Base-by-base conservation (phyloP, 495 filamentous ascomycete species). In the Lasiosphaeria miniovina region DNA sequence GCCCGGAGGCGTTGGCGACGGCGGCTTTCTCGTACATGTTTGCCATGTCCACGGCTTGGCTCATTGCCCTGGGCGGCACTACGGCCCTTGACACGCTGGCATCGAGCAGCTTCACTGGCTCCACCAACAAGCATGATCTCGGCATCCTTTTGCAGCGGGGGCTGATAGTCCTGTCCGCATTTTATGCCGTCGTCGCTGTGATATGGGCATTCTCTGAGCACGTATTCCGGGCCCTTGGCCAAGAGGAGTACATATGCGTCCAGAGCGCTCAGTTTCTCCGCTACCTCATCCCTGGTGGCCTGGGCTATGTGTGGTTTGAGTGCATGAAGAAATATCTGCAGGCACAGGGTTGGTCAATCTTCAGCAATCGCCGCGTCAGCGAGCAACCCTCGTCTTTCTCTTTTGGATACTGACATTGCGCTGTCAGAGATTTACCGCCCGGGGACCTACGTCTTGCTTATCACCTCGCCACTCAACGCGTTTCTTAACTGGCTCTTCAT, bases 241-340 rank as follows among this genome's bases (percentile, higher is more conserved):
- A 96, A 68, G 86, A 90, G 58, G 83, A 89, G 49, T 83, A 86
- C 65, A 85, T 96, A 24, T 91, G 88, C 31, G 77, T 83, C 36
- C 83, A 92, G 52, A 90, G 87, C 52, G 86, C 89, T 6, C 80
- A 78, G 40, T 96, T 96, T 65, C 75, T 96, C 8, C 87, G 80
- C 11, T 87, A 83, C 57, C 77, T 96, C 34, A 89, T 93, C 15
- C 92, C 92, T 0, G 91, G 92, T 4, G 92, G 92, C 0, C 65
- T 96, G 50, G 92, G 91, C 2, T 96, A 96, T 71, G 86, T 96
- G 49, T 96, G 90, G 70, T 96, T 96, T 65, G 92, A 96, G 71
- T 76, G 84, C 11, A 86, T 91, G 84, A 96, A 96, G 74, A 96
- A 96, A 72, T 96, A 86, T 65, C 75, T 96, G 12, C 92, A 96